Evolutionary conservation across 495 filamentous ascomycete genomes (phyloP), one percentile per base, ranked within the genome.

Genomic region (Choiromyces venosus): DNA sequence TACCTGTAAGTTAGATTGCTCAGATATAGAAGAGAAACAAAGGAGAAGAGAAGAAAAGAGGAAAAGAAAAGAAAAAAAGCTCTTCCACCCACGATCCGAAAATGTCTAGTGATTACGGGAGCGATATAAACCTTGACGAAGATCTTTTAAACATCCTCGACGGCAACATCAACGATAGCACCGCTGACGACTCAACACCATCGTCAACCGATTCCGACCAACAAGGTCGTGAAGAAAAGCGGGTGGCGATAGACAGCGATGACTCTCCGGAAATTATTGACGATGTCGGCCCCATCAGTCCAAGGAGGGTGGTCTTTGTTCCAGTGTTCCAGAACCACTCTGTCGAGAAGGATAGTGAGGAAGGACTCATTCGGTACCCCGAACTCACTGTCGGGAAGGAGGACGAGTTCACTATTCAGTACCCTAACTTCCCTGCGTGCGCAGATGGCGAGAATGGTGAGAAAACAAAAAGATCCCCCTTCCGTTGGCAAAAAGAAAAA

Each of bases 71-170:
- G 6, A 16, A 33, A 33, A 61, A 61, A 29, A 29, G 46, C n/a
- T 2, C n/a, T 4, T 4, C 10, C 52, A 6, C 52, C 25, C 25
- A 12, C 52, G 25, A 61, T 33, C 52, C 52, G 46, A 61, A 61
- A 61, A 61, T 61, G 52, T 61, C 76, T 82, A 56, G 21, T 77
- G 83, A 82, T 74, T 80, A 79, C 81, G 80, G 76, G 79, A 86
- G 75, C 79, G 83, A 79, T 80, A 86, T 80, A 46, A 72, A 80
- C 29, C 56, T 80, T 35, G 46, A 70, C 14, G 56, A 46, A 35
- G 65, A 73, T 68, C 40, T 72, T n/a, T 44, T 77, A 33, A 64
- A 72, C 36, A 78, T 80, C n/a, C 78, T 80, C 38, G 72, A 79
- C 42, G 42, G 19, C 4, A 40, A 70, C 12, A 33, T 46, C 37